phyloP scores from a whole-genome alignment of 2,329 filamentous ascomycete species.

The Colletotrichum zoysiae region DNA sequence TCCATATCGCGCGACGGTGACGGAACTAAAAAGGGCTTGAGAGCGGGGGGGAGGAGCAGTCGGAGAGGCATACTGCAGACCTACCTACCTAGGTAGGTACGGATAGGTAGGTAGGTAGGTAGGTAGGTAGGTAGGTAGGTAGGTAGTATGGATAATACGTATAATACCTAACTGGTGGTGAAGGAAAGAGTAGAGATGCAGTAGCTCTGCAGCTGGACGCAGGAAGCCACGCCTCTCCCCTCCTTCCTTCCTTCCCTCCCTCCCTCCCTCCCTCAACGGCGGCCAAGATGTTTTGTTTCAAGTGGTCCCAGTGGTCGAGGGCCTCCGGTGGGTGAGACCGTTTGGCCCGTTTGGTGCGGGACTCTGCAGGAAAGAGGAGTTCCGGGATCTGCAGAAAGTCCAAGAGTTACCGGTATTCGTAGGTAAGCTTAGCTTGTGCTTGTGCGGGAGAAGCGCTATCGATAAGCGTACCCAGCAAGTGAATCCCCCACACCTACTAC shows the following conservation, averaged over 20 bases:
- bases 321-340: conserved; percentile 32
- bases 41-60: no score
- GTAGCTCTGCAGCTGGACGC: conserved; percentile 8
- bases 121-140: not conserved
- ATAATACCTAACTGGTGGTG: no score
- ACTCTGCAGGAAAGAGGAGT: conserved; percentile 5
- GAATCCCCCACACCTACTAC: no score
- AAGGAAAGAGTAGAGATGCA: not conserved
- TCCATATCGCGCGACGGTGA: conserved; percentile 13
- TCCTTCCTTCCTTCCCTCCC: no score
- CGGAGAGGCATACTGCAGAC: no score
- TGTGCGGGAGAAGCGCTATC: conserved; percentile 39
- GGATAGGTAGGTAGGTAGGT: not conserved
- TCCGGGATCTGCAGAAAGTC: conserved; percentile 29
- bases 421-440: not conserved
- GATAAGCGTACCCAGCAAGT: conserved; percentile 24
- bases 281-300: conserved; percentile 32
- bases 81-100: not conserved
- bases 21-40: not conserved
- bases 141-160: no score
- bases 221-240: not conserved
- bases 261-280: no score
- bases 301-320: conserved; percentile 28
- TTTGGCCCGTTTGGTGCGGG: conserved; percentile 23
- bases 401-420: not conserved